A percentile compares a stretch with the other conserved stretches of the same genome.
phyloP scores from a whole-genome alignment of 1,284 basidiomycete species.

The Tilletia indica region DNA sequence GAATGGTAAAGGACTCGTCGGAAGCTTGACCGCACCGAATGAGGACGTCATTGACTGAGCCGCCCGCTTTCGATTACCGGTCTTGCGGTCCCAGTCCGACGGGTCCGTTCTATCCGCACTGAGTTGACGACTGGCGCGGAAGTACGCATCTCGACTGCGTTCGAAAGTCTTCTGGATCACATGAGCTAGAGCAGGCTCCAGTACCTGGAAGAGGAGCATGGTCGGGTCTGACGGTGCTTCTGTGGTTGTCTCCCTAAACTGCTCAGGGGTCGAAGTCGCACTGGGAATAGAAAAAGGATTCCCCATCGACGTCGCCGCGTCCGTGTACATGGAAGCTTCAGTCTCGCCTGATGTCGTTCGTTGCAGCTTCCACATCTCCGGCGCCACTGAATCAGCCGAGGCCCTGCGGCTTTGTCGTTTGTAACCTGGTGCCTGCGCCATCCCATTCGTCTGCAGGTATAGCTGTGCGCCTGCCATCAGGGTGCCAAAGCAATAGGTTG shows the following conservation, averaged over 20 bases:
- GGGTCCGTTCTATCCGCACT: background rate
- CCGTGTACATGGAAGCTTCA: background rate
- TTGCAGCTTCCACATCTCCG: too few relatives aligned
- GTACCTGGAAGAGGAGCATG: background rate
- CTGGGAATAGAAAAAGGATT: background rate
- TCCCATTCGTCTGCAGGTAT: too few relatives aligned
- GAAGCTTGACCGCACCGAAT: background rate
- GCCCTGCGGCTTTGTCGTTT: too few relatives aligned
- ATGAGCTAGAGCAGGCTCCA: conserved; percentile 4
- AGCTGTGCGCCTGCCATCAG: too few relatives aligned
- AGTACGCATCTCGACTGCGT: conserved; percentile 10
- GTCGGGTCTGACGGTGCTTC: background rate
- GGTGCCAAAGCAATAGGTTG: background rate
- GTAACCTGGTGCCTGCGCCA: too few relatives aligned
- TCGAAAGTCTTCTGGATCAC: conserved; percentile 1
- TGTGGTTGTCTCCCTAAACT: too few relatives aligned
- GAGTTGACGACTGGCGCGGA: conserved; percentile 2
- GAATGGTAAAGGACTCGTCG: background rate
- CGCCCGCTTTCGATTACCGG: background rate
- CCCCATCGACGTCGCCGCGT: background rate
- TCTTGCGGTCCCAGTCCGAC: background rate
- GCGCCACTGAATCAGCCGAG: too few relatives aligned
- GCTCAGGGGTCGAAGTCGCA: background rate
- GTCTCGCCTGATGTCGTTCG: background rate
- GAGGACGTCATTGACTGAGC: background rate